A percentile compares a stretch with the other conserved stretches of the same genome.
Conservation (phyloP, 257 asterid species). For the Craterostigma plantagineum region DNA sequence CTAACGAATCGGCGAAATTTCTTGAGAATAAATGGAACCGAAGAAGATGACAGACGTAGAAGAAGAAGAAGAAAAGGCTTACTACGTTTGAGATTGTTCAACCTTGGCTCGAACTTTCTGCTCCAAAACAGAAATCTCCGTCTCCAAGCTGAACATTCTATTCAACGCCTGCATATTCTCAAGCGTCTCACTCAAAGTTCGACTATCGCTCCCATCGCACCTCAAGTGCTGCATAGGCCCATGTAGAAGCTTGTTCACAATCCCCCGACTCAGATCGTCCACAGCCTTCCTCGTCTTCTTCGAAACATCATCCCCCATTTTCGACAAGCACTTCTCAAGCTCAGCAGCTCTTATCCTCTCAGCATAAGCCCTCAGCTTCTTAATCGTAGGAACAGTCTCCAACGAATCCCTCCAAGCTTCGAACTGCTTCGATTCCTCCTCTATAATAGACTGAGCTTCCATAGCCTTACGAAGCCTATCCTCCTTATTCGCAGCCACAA, state of each 20-base stretch:
- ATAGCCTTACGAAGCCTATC: slow-evolving; percentile 72
- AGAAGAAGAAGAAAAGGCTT: slow-evolving; percentile 4
- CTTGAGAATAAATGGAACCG: too few relatives aligned
- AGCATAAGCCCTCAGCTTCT: slow-evolving; percentile 82
- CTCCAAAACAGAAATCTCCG: slow-evolving; percentile 70
- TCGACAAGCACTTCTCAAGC: slow-evolving; percentile 77
- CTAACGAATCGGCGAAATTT: too few relatives aligned
- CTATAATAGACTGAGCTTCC: slow-evolving; percentile 78
- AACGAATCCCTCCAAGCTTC: slow-evolving; percentile 93
- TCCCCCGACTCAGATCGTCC: slow-evolving; percentile 81
- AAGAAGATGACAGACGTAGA: too few relatives aligned
- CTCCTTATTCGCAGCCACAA: slow-evolving; percentile 90
- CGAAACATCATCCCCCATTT: slow-evolving; percentile 83
- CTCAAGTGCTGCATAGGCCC: slow-evolving; percentile 98
- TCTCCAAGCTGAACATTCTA: slow-evolving; percentile 75
- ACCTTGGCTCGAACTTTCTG: slow-evolving; percentile 82
- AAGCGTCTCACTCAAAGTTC: slow-evolving; percentile 83
- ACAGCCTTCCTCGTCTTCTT: slow-evolving; percentile 68
- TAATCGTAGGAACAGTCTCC: slow-evolving; percentile 87
- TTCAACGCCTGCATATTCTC: slow-evolving; percentile 94
- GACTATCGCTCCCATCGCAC: slow-evolving; percentile 88
- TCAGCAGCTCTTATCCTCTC: slow-evolving; percentile 75
- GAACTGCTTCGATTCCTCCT: slow-evolving; percentile 70
- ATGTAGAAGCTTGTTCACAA: slow-evolving; percentile 79
- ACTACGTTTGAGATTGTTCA: slow-evolving; percentile 59